A percentile compares a stretch with the other conserved stretches of the same genome.
Conservation (phyloP, 352 stramenopile species). For the Peronospora belbahrii region DNA sequence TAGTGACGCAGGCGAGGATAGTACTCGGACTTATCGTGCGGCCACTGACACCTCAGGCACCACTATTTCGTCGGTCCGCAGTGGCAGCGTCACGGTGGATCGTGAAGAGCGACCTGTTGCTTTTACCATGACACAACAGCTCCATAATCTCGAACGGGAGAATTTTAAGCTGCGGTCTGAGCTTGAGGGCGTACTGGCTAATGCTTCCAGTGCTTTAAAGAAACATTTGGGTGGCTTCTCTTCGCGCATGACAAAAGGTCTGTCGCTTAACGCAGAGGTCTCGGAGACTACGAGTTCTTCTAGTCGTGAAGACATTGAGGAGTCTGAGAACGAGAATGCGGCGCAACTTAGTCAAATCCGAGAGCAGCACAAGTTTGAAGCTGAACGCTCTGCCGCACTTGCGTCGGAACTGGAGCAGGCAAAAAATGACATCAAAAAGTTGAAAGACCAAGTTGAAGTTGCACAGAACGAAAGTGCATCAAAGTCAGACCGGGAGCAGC, state of each 20-base stretch:
- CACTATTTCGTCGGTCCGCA: conserved; percentile 24
- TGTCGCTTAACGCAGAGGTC: conserved; percentile 29
- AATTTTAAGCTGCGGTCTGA: conserved; percentile 65
- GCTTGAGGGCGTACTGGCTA: conserved; percentile 28
- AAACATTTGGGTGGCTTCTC: conserved; percentile 22
- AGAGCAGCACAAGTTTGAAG: conserved; percentile 30
- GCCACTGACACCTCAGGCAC: conserved; percentile 40
- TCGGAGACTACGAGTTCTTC: conserved; percentile 44
- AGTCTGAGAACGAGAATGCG: conserved; percentile 28
- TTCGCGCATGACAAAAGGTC: conserved; percentile 15
- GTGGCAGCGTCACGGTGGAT: conserved; percentile 18
- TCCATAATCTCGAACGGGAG: conserved; percentile 65
- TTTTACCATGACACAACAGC: conserved; percentile 60
- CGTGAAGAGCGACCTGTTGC: conserved; percentile 32
- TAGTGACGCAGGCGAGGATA: conserved; percentile 5
- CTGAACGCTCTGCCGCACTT: conserved; percentile 23
- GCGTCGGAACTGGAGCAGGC: conserved; percentile 34
- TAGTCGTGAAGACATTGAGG: conserved; percentile 42
- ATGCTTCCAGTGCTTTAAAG: conserved; percentile 33
- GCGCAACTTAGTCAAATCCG: conserved; percentile 27
- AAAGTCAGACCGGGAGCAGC: conserved; percentile 10
- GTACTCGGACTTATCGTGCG: conserved; percentile 23
- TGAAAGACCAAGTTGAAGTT: conserved; percentile 27
- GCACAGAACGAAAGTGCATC: conserved; percentile 9
- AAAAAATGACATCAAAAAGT: conserved; percentile 27